Conservation (phyloP, 768 basidiomycete species). For the Butyriboletus loyo region DNA sequence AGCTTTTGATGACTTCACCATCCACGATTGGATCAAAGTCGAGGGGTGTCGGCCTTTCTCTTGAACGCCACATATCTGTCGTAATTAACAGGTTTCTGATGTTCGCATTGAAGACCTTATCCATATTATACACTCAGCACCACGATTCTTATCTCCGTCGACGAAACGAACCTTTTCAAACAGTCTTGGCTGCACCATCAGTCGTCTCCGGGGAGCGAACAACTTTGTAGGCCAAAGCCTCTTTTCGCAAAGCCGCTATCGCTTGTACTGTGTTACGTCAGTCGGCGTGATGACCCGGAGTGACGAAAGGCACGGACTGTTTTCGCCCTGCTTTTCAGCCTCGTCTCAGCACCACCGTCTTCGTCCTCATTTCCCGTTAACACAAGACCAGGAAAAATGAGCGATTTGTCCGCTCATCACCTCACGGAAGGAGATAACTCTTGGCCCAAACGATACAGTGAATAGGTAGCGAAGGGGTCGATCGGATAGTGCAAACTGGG, state of each 20-base stretch:
- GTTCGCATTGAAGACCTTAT: constrained; percentile 83
- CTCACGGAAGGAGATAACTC: constrained; percentile 89
- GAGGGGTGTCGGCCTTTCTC: constrained; percentile 82
- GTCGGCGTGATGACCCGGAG: background rate
- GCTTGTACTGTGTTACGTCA: constrained; percentile 62
- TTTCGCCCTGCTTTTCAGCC: constrained; percentile 91
- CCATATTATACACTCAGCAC: background rate
- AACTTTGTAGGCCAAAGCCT: constrained; percentile 83
- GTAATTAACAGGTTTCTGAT: constrained; percentile 87
- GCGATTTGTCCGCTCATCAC: background rate
- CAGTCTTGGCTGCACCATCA: constrained; percentile 58
- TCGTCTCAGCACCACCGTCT: constrained; percentile 81
- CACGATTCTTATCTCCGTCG: background rate
- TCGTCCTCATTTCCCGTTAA: constrained; percentile 85
- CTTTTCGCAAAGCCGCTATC: constrained; percentile 84
- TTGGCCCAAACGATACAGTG: constrained; percentile 99
- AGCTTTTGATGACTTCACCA: constrained; percentile 33
- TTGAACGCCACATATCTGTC: constrained; percentile 95
- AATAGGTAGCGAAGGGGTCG: constrained; percentile 94
- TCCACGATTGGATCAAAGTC: constrained; percentile 74
- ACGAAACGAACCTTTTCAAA: constrained; percentile 73
- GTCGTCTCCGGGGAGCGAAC: constrained; percentile 49
- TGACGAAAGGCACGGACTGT: constrained; percentile 50
- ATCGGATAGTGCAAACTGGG: constrained; percentile 96
- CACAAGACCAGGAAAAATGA: background rate